Evolutionary conservation across 768 basidiomycete genomes (phyloP).

Genomic region (Dioszegia aurantiaca): DNA sequence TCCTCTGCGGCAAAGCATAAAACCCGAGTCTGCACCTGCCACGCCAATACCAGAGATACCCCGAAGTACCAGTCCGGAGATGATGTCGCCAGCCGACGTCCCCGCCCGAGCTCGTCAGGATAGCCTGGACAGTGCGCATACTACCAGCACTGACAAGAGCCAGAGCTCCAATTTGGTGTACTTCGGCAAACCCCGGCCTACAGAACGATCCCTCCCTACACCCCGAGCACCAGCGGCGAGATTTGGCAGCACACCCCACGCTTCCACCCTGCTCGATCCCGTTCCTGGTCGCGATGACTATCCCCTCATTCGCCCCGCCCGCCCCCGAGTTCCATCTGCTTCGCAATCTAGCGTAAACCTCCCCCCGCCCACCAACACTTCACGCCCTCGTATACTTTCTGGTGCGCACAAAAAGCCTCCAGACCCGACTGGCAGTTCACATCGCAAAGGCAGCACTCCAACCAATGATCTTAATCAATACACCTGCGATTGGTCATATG

Average conservation of each 20-base stretch:
- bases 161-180: neutral
- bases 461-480: constrained; percentile 17
- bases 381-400: neutral
- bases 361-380: neutral
- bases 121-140: neutral
- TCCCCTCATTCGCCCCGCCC: constrained; percentile 1
- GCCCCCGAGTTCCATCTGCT: neutral
- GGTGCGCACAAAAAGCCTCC: neutral
- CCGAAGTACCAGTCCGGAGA: neutral
- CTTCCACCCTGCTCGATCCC: constrained; percentile 12
- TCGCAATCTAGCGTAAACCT: neutral
- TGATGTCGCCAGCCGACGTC: too few relatives aligned
- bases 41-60: neutral
- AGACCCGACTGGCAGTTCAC: neutral
- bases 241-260: constrained; percentile 13
- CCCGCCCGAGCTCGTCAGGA: constrained; percentile 2
- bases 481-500: constrained; percentile 36
- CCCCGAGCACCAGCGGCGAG: constrained; percentile 9
- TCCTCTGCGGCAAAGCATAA: constrained; percentile 30
- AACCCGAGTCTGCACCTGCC: neutral
- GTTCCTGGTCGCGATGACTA: neutral
- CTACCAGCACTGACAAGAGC: neutral
- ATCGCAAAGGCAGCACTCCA: constrained; percentile 37
- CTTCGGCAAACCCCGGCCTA: constrained; percentile 1
- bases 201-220: constrained; percentile 6